Evolutionary conservation across 371 early-diverging fungal species (phyloP), one percentile per base, ranked within the genome.

Genomic region (Mortierella polycephala): DNA sequence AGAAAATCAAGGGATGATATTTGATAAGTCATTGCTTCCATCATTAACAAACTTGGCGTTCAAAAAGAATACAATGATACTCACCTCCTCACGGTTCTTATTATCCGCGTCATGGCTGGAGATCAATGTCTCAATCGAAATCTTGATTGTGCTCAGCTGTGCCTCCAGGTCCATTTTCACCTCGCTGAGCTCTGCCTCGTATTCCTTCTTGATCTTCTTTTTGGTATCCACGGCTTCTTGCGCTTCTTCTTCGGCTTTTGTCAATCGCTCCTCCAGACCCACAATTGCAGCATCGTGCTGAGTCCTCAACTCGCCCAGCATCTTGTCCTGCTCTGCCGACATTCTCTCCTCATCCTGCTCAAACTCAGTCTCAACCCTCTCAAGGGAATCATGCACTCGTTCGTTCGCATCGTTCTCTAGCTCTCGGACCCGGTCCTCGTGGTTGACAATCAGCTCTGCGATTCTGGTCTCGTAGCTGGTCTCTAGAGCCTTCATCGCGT

Each of bases 401-500:
- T 73, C 73, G 18, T 79, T 79, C 11, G 80, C 80, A 16, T 53
- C 67, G 20, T 68, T 65, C 59, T 77, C 79, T 14, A 77, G 66
- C 41, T 77, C 79, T 1, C 51, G 68, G 30, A 77, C 79, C 0
- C 69, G 68, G 44, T 72, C 45, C 60, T 77, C 79, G 30, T 77
- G 79, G 23, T 61, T 59, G 11, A 77, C 79, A 65, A 77, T 77
- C 55, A 77, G 23, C n/a, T 77, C 79, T 30, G 79, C 79, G 50
- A 77, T 77, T 12, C 69, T 50, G 0, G 65, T 64, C 64, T 77
- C 79, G 45, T 77, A 77, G 0, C 64, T 37, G 21, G 16, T 21
- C 57, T 77, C 79, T 12, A 72, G 45, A 5, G 56, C 41, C 47
- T 18, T 71, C 42, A 77, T 64, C 1, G 64, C 56, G 5, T 40